Evolutionary conservation across 1,139 yeast genomes (phyloP).

Genomic region (Candida gigantensis): DNA sequence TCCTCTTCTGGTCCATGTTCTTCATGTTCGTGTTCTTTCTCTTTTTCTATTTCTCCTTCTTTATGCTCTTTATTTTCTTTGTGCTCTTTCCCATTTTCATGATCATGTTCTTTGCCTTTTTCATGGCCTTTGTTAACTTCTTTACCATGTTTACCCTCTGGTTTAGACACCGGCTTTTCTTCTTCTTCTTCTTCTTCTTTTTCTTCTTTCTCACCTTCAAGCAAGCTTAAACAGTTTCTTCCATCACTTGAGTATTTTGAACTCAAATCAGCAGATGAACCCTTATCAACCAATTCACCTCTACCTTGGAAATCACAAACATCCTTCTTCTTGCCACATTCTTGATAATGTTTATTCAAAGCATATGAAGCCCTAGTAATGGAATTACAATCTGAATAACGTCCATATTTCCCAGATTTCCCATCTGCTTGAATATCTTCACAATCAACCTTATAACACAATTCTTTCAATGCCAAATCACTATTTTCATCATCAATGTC

Average conservation of each 20-base stretch:
- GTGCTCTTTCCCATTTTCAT: no score
- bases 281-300: constrained; percentile 31
- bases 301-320: constrained; percentile 40
- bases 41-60: constrained; percentile 1
- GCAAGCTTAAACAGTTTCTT: constrained; percentile 22
- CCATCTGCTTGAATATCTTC: constrained; percentile 52
- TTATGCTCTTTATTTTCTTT: background rate
- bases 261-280: constrained; percentile 19
- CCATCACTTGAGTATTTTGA: constrained; percentile 28
- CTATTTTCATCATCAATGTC: constrained; percentile 29
- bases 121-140: no score
- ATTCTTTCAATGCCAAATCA: constrained; percentile 38
- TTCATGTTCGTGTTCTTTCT: background rate
- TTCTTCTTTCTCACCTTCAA: constrained; percentile 5
- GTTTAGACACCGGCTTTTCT: no score
- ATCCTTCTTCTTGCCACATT: constrained; percentile 26
- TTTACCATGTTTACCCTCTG: no score
- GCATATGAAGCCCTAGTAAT: constrained; percentile 55
- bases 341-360: constrained; percentile 48
- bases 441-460: constrained; percentile 56
- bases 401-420: constrained; percentile 52
- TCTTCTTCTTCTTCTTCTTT: constrained; percentile 2
- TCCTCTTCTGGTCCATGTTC: background rate
- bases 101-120: background rate
- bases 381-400: constrained; percentile 55